Percentiles rank a stretch among this genome's conserved stretches.
Evolutionary conservation across 2,329 filamentous ascomycete species (phyloP).

Genomic region (Calonectria montana): DNA sequence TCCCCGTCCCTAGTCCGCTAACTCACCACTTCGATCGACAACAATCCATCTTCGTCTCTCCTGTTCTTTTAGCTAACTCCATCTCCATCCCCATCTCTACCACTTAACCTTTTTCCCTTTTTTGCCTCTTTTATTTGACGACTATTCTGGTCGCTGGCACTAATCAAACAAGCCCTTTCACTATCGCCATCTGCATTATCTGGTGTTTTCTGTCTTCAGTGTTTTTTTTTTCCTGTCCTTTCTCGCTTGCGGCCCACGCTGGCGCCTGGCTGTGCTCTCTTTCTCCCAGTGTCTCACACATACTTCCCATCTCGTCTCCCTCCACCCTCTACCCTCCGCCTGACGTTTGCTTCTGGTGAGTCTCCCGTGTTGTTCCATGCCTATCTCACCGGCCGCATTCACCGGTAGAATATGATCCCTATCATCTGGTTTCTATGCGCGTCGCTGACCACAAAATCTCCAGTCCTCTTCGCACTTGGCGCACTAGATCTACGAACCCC

Average conservation of each 20-base stretch:
- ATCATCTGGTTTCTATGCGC: conserved; percentile 13
- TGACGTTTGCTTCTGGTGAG: conserved; percentile 31
- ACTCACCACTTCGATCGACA: conserved; percentile 19
- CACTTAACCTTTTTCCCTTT: conserved; percentile 15
- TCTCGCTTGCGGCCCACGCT: conserved; percentile 39
- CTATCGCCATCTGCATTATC: not conserved
- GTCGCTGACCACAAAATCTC: conserved; percentile 33
- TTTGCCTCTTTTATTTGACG: conserved; percentile 9
- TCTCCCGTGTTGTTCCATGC: conserved; percentile 20
- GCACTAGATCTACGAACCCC: conserved; percentile 18
- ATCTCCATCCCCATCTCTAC: conserved; percentile 20
- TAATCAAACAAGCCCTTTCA: conserved; percentile 9
- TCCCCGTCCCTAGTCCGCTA: conserved; percentile 18
- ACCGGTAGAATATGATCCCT: conserved; percentile 19
- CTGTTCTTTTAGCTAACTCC: conserved; percentile 22
- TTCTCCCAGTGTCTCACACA: conserved; percentile 29
- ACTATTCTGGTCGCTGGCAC: conserved; percentile 6
- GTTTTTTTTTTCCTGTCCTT: not conserved
- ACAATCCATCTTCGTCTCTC: conserved; percentile 27
- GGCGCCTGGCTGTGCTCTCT: conserved; percentile 38
- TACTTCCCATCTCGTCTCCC: conserved; percentile 23
- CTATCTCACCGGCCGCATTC: conserved; percentile 19
- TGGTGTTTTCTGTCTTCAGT: conserved; percentile 5
- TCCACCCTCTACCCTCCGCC: conserved; percentile 24
- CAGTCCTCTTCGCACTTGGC: conserved; percentile 14